Conservation (phyloP, 2,329 filamentous ascomycete genomes). For the Zymoseptoria passerinii region DNA sequence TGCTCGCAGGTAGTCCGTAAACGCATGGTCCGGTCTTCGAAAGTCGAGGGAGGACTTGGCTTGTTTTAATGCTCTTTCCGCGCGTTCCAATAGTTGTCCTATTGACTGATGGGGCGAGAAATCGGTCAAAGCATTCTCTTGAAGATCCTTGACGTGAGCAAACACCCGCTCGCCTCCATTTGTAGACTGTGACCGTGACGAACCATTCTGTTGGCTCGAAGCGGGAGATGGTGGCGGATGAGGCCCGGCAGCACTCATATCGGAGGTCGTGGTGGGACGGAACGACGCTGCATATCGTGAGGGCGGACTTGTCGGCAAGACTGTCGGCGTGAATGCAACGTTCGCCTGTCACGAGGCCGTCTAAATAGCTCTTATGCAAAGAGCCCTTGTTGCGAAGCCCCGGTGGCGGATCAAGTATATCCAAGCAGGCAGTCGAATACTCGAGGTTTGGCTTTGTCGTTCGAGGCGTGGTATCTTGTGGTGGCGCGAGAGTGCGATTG, state of each 20-base stretch:
- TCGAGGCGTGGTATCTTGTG: neutral
- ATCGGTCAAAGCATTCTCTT: conserved; percentile 32
- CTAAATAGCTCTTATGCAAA: neutral
- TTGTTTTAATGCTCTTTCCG: conserved; percentile 34
- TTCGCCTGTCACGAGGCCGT: neutral
- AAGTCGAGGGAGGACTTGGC: conserved; percentile 57
- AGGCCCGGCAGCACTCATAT: conserved; percentile 32
- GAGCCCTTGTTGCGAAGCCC: neutral
- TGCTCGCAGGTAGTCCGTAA: conserved; percentile 76
- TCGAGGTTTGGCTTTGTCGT: neutral
- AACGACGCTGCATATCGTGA: conserved; percentile 6
- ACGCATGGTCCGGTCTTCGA: conserved; percentile 62
- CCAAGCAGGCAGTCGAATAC: conserved; percentile 3
- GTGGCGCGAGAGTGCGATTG: neutral
- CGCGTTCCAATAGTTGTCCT: conserved; percentile 32
- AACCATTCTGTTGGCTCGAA: neutral
- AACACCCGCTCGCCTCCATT: conserved; percentile 21
- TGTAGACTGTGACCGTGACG: neutral
- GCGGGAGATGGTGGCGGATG: conserved; percentile 6
- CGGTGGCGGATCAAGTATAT: neutral
- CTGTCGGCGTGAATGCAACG: neutral
- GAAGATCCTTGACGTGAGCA: conserved; percentile 37
- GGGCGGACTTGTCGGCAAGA: neutral
- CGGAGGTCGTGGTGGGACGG: conserved; percentile 14
- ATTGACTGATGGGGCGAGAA: conserved; percentile 21